phyloP scores from a whole-genome alignment of 1,139 yeast genomes.

The Eremothecium sinecaudum region DNA sequence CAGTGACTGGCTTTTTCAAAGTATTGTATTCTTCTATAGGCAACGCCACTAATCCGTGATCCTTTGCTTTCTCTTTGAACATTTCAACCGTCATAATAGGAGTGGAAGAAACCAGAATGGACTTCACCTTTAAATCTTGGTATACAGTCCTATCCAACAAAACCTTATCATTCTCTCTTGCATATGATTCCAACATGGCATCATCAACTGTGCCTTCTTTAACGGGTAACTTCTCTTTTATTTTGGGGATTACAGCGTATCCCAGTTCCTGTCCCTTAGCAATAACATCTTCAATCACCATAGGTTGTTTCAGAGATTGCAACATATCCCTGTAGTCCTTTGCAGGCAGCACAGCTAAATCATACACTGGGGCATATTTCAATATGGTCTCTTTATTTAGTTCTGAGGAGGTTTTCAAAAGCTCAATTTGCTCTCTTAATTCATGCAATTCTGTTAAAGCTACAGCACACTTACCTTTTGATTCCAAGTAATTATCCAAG shows the following conservation, averaged over 20 bases:
- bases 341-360: too few relatives aligned
- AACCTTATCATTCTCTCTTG: conserved; percentile 1
- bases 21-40: conserved; percentile 9
- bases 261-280: too few relatives aligned
- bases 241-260: too few relatives aligned
- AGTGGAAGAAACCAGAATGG: not conserved
- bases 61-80: conserved; percentile 8
- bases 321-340: too few relatives aligned
- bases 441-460: not conserved
- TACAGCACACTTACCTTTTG: not conserved
- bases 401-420: not conserved
- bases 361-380: conserved; percentile 17
- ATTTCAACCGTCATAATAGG: conserved; percentile 5
- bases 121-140: conserved; percentile 3
- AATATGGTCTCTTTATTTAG: conserved; percentile 9
- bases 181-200: conserved; percentile 3
- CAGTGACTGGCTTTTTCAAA: conserved; percentile 7
- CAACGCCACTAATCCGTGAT: conserved; percentile 12
- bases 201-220: not conserved
- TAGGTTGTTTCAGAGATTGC: too few relatives aligned
- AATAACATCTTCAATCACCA: too few relatives aligned
- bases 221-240: not conserved
- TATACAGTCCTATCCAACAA: conserved; percentile 2
- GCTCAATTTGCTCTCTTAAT: not conserved
- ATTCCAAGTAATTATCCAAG: not conserved